Evolutionary conservation across 2,329 filamentous ascomycete species (phyloP).

Genomic region (Cryphonectria carpinicola): DNA sequence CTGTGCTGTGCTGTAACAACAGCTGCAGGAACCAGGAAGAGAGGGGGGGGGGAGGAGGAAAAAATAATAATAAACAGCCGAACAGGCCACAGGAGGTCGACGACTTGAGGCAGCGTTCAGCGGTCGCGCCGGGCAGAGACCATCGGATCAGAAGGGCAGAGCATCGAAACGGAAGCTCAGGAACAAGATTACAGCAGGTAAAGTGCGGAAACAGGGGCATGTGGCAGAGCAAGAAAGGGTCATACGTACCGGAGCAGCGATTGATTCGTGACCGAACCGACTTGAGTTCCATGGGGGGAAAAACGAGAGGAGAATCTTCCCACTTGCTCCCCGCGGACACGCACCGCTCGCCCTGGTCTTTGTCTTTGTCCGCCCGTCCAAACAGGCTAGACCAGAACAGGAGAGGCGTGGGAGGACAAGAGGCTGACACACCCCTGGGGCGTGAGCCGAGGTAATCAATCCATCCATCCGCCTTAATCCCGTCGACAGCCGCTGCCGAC

Average conservation of each 20-base stretch:
- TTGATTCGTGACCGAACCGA: constrained; percentile 28
- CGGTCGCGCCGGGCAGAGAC: constrained; percentile 19
- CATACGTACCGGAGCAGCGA: constrained; percentile 26
- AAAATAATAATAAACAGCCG: background rate
- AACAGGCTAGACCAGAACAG: constrained; percentile 2
- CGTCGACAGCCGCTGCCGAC: background rate
- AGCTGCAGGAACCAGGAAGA: background rate
- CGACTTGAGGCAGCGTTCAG: constrained; percentile 22
- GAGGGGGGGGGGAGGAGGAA: background rate
- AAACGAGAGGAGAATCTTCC: constrained; percentile 22
- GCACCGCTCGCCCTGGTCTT: constrained; percentile 10
- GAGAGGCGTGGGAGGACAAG: background rate
- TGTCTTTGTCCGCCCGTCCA: constrained; percentile 6
- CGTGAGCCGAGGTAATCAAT: background rate
- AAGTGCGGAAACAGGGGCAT: constrained; percentile 20
- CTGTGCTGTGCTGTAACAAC: background rate
- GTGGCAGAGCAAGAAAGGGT: constrained; percentile 26
- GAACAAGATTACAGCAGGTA: constrained; percentile 22
- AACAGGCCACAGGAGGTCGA: background rate
- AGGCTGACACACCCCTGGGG: background rate
- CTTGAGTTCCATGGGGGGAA: constrained; percentile 17
- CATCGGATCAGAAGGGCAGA: constrained; percentile 16
- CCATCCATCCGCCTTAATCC: background rate
- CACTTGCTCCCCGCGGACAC: constrained; percentile 5
- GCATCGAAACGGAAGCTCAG: constrained; percentile 20